Evolutionary conservation across 148 eudicot genomes (phyloP), one percentile per base, ranked within the genome.

Genomic region (Camellia sinensis): DNA sequence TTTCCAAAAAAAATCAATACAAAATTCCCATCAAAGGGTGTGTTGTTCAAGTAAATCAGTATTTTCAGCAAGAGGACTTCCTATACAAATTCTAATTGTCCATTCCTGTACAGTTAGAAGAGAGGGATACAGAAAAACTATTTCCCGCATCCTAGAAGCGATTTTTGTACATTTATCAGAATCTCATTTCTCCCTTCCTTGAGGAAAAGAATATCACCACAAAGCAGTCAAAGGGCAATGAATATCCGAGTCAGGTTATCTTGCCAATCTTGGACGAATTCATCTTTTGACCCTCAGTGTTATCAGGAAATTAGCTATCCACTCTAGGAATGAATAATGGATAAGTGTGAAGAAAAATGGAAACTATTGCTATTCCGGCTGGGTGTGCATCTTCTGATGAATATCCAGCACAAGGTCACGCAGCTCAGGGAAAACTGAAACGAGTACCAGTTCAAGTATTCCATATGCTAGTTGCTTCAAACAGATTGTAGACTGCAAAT

Each of bases 381-480:
- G 79, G 70, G 50, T 7, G 11, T 78, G 78, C 84, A 71, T 83
- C 86, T 90, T 88, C 78, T 84, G 83, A 79, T 96, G 95, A 52
- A 91, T 76, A 84, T 93, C 95, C 54, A 76, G 67, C 78, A 93
- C 87, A 56, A 91, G 21, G 67, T 93, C 95, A 80, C 88, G 88
- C 87, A 96, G 76, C 85, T 96, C 99, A 0, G 98, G 99, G 82
- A 93, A 93, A 71, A 93, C 44, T 46, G 99, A 91, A 78, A 93
- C 73, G 66, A 96, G 93, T 43, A 94, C 72, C 76, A 90, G 93
- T 86, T 96, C 99, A 75, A 96, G 84, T 69, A 88, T 84, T 40
- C 90, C 89, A 52, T 91, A 96, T 0, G 92, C 91, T 72, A 93
- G 91, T 88, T 96, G 99, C 90, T 93, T 96, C 83, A 96, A 86